These are phyloP conservation scores for Salix viminalis DNA, from an alignment of 345 rosid species.

Conservation along the genomic window DNA sequence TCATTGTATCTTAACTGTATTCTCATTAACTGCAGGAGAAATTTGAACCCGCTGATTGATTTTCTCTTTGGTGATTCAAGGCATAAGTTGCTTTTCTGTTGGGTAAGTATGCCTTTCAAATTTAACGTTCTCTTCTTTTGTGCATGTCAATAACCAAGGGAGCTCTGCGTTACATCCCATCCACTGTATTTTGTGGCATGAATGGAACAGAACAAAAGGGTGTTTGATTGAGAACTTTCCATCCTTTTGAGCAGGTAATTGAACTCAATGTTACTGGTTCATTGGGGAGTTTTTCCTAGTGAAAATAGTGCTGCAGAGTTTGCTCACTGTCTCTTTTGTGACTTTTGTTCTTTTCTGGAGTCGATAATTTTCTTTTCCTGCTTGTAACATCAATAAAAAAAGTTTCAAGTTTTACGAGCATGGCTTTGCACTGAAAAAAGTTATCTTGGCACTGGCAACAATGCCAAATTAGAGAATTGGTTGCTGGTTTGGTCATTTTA, in stretches of 20 bases:
- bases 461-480: background rate
- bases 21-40: constrained; percentile 16
- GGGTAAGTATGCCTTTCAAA: constrained; percentile 19
- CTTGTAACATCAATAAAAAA: background rate
- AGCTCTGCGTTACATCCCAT: background rate
- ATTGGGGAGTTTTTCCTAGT: background rate
- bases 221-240: background rate
- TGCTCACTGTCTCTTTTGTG: background rate
- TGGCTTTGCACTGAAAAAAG: background rate
- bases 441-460: background rate
- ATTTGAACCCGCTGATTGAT: constrained; percentile 10
- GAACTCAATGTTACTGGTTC: background rate
- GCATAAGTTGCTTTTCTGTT: constrained; percentile 20
- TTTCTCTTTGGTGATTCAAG: constrained; percentile 18
- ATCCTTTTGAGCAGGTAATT: background rate
- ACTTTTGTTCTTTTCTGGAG: background rate
- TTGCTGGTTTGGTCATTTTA: background rate
- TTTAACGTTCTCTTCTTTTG: background rate
- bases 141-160: background rate
- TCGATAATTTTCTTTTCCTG: background rate
- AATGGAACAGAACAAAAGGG: background rate
- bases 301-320: background rate
- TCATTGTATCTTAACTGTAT: background rate
- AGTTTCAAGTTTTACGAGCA: background rate
- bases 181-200: background rate